Evolutionary conservation across 2,329 filamentous ascomycete genomes (phyloP), one percentile per base, ranked within the genome.

Genomic region (Blumeria hordei): DNA sequence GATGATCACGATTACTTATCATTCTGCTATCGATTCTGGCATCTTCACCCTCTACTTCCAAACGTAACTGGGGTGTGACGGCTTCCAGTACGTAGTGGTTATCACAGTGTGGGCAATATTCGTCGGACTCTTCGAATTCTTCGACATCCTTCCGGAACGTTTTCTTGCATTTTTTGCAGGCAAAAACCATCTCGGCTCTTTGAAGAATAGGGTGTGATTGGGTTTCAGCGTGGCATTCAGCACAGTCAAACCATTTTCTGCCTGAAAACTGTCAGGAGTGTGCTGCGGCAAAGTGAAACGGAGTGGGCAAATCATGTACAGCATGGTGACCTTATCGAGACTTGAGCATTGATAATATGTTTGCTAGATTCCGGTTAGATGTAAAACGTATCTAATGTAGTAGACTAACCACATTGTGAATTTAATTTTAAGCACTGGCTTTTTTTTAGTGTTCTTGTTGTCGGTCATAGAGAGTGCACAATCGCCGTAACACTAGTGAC

Each of bases 141-240:
- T 78, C 72, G 49, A 83, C 83, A 64, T 98, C 86, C 67, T 96
- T 98, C 62, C 92, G 83, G 74, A 98, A 98, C 69, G 83, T 88
- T 71, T 98, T 98, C 62, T 84, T 88, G 80, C 92, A 98, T 72
- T 98, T 98, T 65, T 98, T 98, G 77, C 92, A 98, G 54, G 86
- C 87, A 65, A 98, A 96, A 39, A 74, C 77, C 87, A 98, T 94
- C 65, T 98, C 92, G 62, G 81, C 75, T 60, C 74, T 75, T 69
- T 94, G 84, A 55, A 77, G 70, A 21, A 98, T 79, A 39, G 76
- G 70, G 68, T 96, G 92, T 58, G 73, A 70, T 68, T 93, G 83
- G 58, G 78, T 73, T 67, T 98, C 92, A 55, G 72, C 71, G 71
- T 98, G 92, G 71, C 92, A 98, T 67, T 95, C 84, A 60, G 86